Percentiles rank a stretch among this genome's conserved stretches.
These are phyloP conservation scores for Eucalyptus cloeziana DNA, from an alignment of 345 rosid genomes.

Conservation along the genomic window DNA sequence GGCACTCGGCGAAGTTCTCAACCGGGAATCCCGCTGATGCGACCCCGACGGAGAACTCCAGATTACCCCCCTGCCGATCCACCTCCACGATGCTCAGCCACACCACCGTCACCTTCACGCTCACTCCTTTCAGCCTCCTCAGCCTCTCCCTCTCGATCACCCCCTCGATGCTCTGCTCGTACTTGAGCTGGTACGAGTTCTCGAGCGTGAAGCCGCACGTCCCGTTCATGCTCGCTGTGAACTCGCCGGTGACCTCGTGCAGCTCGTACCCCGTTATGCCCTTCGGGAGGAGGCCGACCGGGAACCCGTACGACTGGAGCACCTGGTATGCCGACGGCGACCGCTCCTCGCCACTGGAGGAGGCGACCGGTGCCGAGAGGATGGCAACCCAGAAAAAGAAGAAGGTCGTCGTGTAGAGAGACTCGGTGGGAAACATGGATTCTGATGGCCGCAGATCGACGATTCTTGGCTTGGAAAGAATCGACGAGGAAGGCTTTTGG, in stretches of 20 bases:
- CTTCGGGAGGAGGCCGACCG: constrained; percentile 45
- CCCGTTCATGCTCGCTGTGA: constrained; percentile 20
- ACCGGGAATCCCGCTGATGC: constrained; percentile 37
- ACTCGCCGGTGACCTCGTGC: constrained; percentile 39
- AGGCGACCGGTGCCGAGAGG: background rate
- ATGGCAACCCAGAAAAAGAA: background rate
- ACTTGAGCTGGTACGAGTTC: constrained; percentile 33
- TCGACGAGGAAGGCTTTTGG: background rate
- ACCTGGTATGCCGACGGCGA: constrained; percentile 38
- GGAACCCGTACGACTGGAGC: constrained; percentile 37
- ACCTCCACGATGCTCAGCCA: constrained; percentile 52
- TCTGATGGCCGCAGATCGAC: background rate
- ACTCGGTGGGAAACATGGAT: background rate
- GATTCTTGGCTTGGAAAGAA: background rate
- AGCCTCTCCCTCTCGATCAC: constrained; percentile 26
- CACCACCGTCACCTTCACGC: constrained; percentile 37
- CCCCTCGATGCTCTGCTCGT: constrained; percentile 39
- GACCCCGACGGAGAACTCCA: constrained; percentile 54
- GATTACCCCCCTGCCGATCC: constrained; percentile 16
- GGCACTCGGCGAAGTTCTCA: constrained; percentile 29
- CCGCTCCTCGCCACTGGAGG: background rate
- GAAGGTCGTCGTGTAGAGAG: background rate
- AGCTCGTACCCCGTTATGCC: constrained; percentile 46
- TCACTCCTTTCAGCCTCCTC: constrained; percentile 28
- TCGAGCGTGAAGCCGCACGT: constrained; percentile 41